Percentiles rank a stretch among this genome's conserved stretches.
Evolutionary conservation across 257 asterid genomes (phyloP).

Genomic region (Euphrasia confusa): DNA sequence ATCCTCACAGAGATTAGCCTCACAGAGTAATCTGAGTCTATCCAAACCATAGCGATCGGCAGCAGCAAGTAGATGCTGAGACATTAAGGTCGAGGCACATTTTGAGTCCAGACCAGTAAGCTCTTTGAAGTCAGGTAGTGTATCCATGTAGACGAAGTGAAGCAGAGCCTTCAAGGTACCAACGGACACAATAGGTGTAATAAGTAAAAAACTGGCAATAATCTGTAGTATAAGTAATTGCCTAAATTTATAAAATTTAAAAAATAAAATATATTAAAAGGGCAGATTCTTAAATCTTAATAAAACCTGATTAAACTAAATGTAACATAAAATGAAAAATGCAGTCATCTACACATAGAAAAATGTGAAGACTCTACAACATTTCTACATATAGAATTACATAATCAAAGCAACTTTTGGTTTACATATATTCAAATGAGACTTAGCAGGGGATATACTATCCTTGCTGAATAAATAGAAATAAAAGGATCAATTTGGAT

Average conservation of each 20-base stretch:
- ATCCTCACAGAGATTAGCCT: conserved; percentile 69
- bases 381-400: not conserved
- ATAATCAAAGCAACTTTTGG: conserved; percentile 2
- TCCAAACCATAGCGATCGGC: conserved; percentile 92
- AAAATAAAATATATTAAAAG: too few species aligned
- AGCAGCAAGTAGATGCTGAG: conserved; percentile 96
- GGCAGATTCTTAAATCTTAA: too few species aligned
- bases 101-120: conserved; percentile 75
- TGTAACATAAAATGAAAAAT: too few species aligned
- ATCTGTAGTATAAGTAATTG: not conserved
- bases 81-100: conserved; percentile 91
- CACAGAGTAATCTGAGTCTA: conserved; percentile 82
- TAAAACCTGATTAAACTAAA: too few species aligned
- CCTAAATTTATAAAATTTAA: too few species aligned
- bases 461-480: not conserved
- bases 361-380: not conserved
- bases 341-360: conserved; percentile 7
- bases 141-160: conserved; percentile 87
- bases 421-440: too few species aligned
- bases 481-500: conserved; percentile 15
- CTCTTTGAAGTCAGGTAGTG: conserved; percentile 78
- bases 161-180: conserved; percentile 63
- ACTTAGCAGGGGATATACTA: too few species aligned
- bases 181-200: not conserved
- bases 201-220: not conserved